phyloP scores from a whole-genome alignment of 495 filamentous ascomycete species.

The Lasiosphaeriaceae sp. region DNA sequence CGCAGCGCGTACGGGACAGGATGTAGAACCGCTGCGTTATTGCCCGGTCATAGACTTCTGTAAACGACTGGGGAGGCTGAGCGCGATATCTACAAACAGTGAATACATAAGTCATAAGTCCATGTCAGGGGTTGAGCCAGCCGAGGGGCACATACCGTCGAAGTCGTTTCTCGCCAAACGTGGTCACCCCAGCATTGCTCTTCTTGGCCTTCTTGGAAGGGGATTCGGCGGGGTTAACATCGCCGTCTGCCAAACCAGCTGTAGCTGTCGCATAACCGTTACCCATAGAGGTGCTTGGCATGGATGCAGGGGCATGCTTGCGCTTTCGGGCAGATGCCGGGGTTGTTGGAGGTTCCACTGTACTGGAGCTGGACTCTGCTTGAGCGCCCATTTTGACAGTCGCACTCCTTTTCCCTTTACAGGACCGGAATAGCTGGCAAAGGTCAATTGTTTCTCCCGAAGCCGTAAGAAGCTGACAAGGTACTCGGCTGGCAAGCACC shows the following conservation, averaged over 20 bases:
- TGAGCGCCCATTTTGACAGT: no score
- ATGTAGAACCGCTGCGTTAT: constrained; percentile 43
- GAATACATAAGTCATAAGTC: no score
- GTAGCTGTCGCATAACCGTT: background rate
- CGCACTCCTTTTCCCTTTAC: no score
- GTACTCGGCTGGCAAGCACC: no score
- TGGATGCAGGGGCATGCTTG: background rate
- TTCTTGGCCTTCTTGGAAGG: constrained; percentile 5
- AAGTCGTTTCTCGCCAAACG: constrained; percentile 16
- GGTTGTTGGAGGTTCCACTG: no score
- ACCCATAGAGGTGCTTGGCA: background rate
- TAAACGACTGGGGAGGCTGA: constrained; percentile 31
- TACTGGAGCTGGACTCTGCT: no score
- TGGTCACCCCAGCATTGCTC: background rate
- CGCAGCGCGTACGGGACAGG: constrained; percentile 31
- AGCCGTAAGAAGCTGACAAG: no score
- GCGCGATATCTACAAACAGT: constrained; percentile 29
- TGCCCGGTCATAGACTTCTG: constrained; percentile 34
- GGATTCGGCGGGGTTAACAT: background rate
- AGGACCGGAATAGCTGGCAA: no score
- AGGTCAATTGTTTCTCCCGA: no score
- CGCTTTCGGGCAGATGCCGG: constrained; percentile 9
- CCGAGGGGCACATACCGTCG: constrained; percentile 10
- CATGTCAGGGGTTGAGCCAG: no score
- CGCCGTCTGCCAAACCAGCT: background rate